Evolutionary conservation across 176 grass and related monocot genomes (phyloP).

Genomic region (Thalia dealbata): DNA sequence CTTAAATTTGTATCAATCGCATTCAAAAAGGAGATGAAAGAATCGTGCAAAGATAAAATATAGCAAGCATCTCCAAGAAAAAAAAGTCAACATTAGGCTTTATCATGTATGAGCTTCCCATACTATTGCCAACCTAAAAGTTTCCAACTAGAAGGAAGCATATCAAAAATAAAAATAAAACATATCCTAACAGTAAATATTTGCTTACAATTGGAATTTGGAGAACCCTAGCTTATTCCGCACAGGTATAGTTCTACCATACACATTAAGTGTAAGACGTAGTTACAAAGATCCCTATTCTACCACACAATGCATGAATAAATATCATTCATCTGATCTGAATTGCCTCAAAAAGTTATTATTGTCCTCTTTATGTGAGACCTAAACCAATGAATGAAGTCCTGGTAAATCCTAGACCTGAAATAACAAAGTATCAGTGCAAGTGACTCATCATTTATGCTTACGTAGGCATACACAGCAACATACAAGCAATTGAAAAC

Average conservation of each 20-base stretch:
- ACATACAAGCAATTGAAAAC: background rate
- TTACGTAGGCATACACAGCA: background rate
- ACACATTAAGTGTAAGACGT: background rate
- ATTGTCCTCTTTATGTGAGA: background rate
- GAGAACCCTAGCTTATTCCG: background rate
- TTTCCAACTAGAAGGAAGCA: background rate
- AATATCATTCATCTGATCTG: background rate
- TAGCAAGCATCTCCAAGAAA: background rate
- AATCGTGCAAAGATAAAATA: background rate
- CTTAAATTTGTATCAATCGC: background rate
- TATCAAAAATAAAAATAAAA: background rate
- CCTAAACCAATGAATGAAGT: background rate
- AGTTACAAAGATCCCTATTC: background rate
- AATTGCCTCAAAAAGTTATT: background rate
- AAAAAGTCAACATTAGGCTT: background rate
- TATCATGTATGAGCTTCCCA: background rate
- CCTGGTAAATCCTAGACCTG: background rate
- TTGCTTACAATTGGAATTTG: background rate
- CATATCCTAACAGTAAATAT: background rate
- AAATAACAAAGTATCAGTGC: background rate
- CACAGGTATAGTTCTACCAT: background rate
- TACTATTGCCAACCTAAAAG: background rate
- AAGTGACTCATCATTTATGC: background rate
- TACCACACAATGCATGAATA: background rate
- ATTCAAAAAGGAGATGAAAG: background rate